A percentile compares a stretch with the other conserved stretches of the same genome.
phyloP scores from a whole-genome alignment of 2,329 filamentous ascomycete species.

The Penicillium italicum region DNA sequence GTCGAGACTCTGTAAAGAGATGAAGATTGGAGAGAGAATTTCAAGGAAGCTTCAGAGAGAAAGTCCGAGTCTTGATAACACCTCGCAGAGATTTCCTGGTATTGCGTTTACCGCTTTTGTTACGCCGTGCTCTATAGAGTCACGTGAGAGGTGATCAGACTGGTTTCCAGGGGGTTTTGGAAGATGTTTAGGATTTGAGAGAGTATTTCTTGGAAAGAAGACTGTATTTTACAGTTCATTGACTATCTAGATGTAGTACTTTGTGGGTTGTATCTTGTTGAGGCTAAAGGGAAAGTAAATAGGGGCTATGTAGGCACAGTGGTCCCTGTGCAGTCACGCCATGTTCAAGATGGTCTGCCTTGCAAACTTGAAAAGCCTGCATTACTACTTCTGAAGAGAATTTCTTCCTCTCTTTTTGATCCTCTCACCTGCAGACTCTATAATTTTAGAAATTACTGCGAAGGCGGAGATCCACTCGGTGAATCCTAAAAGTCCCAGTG shows the following conservation, averaged over 20 bases:
- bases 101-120: constrained; percentile 16
- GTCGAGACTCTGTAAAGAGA: neutral
- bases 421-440: neutral
- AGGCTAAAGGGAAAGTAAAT: neutral
- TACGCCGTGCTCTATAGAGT: constrained; percentile 14
- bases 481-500: neutral
- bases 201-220: neutral
- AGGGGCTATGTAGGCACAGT: neutral
- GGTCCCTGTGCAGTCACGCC: neutral
- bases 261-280: neutral
- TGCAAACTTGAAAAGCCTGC: neutral
- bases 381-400: neutral
- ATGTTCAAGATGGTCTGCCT: neutral
- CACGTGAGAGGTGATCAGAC: constrained; percentile 8
- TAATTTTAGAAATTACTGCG: too few relatives aligned
- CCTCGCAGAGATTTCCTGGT: constrained; percentile 22
- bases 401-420: neutral
- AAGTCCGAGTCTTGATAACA: neutral
- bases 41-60: neutral
- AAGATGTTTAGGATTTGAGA: neutral
- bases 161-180: neutral
- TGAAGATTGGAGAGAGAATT: neutral
- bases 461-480: neutral
- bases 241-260: too few relatives aligned
- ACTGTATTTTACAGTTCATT: too few relatives aligned